A percentile compares a stretch with the other conserved stretches of the same genome.
Evolutionary conservation across 2,329 filamentous ascomycete species (phyloP).

Genomic region (Huntiella savannae): DNA sequence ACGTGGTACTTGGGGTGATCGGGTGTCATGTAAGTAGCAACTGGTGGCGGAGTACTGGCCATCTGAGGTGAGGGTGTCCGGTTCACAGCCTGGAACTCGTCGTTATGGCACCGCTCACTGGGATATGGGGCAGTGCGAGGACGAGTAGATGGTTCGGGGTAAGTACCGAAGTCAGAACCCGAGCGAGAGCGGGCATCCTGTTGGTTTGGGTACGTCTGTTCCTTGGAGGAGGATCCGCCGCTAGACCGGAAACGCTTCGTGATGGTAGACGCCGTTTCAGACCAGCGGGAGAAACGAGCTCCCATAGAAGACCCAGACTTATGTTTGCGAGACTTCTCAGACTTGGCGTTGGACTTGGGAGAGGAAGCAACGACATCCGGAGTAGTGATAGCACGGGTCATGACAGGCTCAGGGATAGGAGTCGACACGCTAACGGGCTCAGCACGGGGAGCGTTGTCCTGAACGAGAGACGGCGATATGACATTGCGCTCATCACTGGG

Average conservation of each 20-base stretch:
- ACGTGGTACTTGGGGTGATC: conserved; percentile 67
- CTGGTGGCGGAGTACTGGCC: conserved; percentile 23
- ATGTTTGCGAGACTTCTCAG: conserved; percentile 67
- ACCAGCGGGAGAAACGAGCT: conserved; percentile 93
- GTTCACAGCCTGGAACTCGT: conserved; percentile 31
- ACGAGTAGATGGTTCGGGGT: conserved; percentile 34
- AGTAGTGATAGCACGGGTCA: conserved; percentile 1
- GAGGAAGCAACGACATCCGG: conserved; percentile 42
- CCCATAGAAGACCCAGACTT: conserved; percentile 74
- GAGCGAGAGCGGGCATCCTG: conserved; percentile 43
- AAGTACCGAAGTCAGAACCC: conserved; percentile 52
- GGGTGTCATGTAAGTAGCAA: conserved; percentile 33
- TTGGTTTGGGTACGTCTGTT: conserved; percentile 28
- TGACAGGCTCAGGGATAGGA: conserved; percentile 6
- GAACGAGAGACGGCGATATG: conserved; percentile 1
- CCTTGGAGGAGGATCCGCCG: conserved; percentile 27
- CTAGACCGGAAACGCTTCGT: conserved; percentile 58
- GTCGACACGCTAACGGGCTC: conserved; percentile 7
- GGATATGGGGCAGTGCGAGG: conserved; percentile 35
- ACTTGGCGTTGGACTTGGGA: conserved; percentile 29
- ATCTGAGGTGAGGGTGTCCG: conserved; percentile 12
- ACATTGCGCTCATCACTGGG: conserved; percentile 26
- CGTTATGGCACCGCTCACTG: conserved; percentile 40
- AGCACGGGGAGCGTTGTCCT: conserved; percentile 5
- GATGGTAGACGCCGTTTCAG: conserved; percentile 77